Conservation (phyloP, 768 basidiomycete genomes). For the Podaxis sp. region DNA sequence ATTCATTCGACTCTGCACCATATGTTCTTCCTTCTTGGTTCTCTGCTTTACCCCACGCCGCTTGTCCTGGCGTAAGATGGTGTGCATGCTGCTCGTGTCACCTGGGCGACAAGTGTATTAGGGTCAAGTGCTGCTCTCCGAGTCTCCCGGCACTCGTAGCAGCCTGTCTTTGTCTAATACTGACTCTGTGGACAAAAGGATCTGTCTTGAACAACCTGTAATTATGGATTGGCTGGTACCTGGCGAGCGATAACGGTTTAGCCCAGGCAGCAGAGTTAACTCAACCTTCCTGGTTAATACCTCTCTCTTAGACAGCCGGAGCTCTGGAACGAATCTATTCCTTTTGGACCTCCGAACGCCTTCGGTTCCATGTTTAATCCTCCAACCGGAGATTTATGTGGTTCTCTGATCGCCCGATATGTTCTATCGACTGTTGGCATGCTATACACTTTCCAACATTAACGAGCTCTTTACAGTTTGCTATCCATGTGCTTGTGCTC, state of each 20-base stretch:
- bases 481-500: neutral
- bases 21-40: neutral
- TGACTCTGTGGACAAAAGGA: neutral
- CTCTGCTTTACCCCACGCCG: neutral
- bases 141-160: neutral
- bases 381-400: conserved; percentile 7
- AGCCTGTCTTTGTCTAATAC: neutral
- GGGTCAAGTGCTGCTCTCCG: neutral
- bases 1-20: neutral
- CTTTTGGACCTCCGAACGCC: neutral
- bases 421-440: neutral
- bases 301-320: no score
- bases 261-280: neutral
- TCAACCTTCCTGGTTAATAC: neutral
- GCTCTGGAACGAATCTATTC: neutral
- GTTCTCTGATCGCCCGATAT: neutral
- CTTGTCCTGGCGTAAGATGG: neutral
- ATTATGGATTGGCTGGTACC: neutral
- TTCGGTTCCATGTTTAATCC: neutral
- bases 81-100: conserved; percentile 7
- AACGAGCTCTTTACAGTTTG: neutral
- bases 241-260: neutral
- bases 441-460: neutral
- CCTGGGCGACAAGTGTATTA: neutral
- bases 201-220: neutral